Evolutionary conservation across 805 yeast species (phyloP), one percentile per base, ranked within the genome.

Genomic region (Candida endomychidarum): DNA sequence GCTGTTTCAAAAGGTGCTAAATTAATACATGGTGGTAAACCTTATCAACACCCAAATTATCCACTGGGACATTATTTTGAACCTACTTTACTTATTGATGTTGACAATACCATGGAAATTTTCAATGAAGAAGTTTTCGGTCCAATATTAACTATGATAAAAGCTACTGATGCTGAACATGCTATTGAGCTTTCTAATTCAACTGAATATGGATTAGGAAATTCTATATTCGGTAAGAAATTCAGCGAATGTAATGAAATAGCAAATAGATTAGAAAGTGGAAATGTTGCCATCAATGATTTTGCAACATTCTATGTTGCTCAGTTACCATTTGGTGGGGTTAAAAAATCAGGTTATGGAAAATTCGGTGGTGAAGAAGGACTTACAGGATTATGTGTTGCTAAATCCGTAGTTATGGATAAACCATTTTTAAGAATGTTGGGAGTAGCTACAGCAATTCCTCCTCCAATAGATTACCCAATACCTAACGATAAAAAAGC

Each of bases 311-410:
- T 81, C 57, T 88, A 90, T 56, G 87, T 93, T 24, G 90, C 96
- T 50, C 99, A 93, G 64, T 72, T 93, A 51, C 99, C 99, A 22
- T 93, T 93, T 65, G 99, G 99, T 40, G 99, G 99, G 21, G 78
- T 78, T 19, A 82, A 82, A 50, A 93, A 89, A 33, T 85, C 96
- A 5, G 99, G 99, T 0, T 93, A 89, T 57, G 99, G 99, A 42
- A 91, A 91, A 59, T 93, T 93, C 67, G 96, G 96, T 16, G 99
- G 99, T 34, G 96, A 84, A 58, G 99, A 93, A 70, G 99, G 99
- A 2, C 71, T 93, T 30, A 78, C 87, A 28, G 97, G 96, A 0
- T 69, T 93, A 32, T 91, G 98, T 60, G 74, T 81, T 41, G 86
- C 88, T 40, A 93, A 93, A 57, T 81, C 95, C 31, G 78, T 93